phyloP scores from a whole-genome alignment of 305 asterid genomes.

The Fraxinus nigra region DNA sequence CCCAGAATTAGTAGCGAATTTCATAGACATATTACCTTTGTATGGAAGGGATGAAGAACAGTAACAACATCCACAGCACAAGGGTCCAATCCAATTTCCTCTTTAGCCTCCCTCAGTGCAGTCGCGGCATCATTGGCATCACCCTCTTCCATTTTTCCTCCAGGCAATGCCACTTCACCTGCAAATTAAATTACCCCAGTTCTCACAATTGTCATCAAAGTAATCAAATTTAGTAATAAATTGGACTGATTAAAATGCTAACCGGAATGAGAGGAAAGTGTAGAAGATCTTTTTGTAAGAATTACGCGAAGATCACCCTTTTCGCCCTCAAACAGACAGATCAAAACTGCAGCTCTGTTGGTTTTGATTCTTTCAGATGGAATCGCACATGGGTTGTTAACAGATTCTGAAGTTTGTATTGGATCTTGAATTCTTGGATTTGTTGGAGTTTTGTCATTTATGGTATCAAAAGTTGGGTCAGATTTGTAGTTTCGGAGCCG shows the following conservation, averaged over 20 bases:
- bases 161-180: constrained; percentile 91
- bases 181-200: background rate
- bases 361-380: constrained; percentile 16
- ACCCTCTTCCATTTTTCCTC: constrained; percentile 71
- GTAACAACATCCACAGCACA: constrained; percentile 61
- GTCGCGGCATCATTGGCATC: constrained; percentile 55
- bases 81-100: constrained; percentile 87
- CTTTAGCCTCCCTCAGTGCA: constrained; percentile 78
- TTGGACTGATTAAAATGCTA: background rate
- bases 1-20: background rate
- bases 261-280: constrained; percentile 68
- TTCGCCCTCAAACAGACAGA: constrained; percentile 62
- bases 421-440: constrained; percentile 15
- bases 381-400: background rate
- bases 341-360: constrained; percentile 61
- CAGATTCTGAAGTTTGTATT: constrained; percentile 17
- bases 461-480: background rate
- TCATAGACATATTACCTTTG: constrained; percentile 37
- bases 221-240: background rate
- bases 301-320: constrained; percentile 61
- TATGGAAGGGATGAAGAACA: constrained; percentile 49
- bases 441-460: background rate
- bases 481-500: constrained; percentile 43
- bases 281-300: constrained; percentile 75
- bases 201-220: background rate